These are phyloP conservation scores for Ustilago shanxiensis DNA, from an alignment of 1,284 basidiomycete species.

Conservation along the genomic window DNA sequence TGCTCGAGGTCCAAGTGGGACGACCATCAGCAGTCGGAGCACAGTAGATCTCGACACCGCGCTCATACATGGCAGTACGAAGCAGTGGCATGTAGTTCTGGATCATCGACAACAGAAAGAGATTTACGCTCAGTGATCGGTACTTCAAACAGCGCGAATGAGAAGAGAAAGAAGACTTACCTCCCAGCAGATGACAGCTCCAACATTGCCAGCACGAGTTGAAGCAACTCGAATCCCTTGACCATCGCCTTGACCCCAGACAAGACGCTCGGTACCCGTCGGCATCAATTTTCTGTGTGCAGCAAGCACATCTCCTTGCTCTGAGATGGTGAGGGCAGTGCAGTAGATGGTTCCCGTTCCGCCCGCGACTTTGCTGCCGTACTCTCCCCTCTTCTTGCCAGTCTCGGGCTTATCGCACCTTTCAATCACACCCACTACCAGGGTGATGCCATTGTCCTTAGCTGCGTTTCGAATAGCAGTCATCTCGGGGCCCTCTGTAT, in stretches of 20 bases:
- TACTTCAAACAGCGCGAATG: background rate
- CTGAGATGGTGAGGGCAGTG: conserved; percentile 78
- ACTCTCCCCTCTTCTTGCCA: conserved; percentile 34
- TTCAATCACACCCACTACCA: conserved; percentile 80
- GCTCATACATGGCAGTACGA: conserved; percentile 75
- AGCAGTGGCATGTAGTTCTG: conserved; percentile 82
- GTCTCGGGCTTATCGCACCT: conserved; percentile 68
- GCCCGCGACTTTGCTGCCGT: conserved; percentile 66
- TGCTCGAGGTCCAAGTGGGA: conserved; percentile 77
- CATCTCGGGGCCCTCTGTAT: conserved; percentile 50
- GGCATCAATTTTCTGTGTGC: conserved; percentile 82
- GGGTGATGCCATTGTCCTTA: conserved; percentile 52
- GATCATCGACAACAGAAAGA: background rate
- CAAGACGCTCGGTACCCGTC: conserved; percentile 78
- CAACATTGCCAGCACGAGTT: conserved; percentile 63
- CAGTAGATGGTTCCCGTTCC: conserved; percentile 78
- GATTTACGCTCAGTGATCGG: background rate
- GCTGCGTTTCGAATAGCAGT: conserved; percentile 31
- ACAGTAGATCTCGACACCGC: conserved; percentile 78
- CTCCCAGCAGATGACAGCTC: conserved; percentile 47
- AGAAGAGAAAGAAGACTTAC: conserved; percentile 15
- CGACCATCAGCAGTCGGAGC: conserved; percentile 80
- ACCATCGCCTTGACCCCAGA: conserved; percentile 76
- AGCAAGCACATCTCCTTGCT: conserved; percentile 75
- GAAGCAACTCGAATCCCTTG: conserved; percentile 63